phyloP scores from a whole-genome alignment of 169 alveolate genomes.

The Theileria parva region DNA sequence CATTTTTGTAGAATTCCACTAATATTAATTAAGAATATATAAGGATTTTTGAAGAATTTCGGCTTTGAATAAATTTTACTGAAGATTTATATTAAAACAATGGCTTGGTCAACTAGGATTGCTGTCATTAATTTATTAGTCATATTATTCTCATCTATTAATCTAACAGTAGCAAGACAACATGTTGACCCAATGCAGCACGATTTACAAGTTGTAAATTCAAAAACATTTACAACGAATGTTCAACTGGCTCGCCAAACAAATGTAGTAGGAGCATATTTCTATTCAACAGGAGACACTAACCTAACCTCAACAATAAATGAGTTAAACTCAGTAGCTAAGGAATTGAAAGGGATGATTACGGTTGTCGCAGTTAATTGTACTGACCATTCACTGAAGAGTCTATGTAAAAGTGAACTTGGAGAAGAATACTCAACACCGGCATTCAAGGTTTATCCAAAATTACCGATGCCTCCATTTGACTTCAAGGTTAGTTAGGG shows the following conservation, averaged over 20 bases:
- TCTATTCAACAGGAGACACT: slow-evolving; percentile 68
- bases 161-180: slow-evolving; percentile 5
- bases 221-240: slow-evolving; percentile 67
- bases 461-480: slow-evolving; percentile 73
- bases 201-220: slow-evolving; percentile 74
- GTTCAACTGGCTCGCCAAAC: slow-evolving; percentile 72
- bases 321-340: slow-evolving; percentile 64
- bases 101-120: not conserved
- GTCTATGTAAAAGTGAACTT: slow-evolving; percentile 64
- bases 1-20: not conserved
- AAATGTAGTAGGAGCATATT: slow-evolving; percentile 67
- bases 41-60: not conserved
- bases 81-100: not conserved
- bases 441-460: slow-evolving; percentile 68
- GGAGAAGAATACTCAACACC: slow-evolving; percentile 66
- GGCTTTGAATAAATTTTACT: not conserved
- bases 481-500: slow-evolving; percentile 45
- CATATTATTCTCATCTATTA: not conserved
- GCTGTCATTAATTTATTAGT: not conserved
- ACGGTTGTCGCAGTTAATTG: slow-evolving; percentile 71
- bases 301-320: slow-evolving; percentile 63
- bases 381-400: slow-evolving; percentile 32
- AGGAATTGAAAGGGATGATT: slow-evolving; percentile 73
- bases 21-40: too few species aligned
- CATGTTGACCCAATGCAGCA: slow-evolving; percentile 75